These are phyloP conservation scores for Apiotrichum domesticum DNA, from an alignment of 1,284 basidiomycete genomes.

Conservation along the genomic window DNA sequence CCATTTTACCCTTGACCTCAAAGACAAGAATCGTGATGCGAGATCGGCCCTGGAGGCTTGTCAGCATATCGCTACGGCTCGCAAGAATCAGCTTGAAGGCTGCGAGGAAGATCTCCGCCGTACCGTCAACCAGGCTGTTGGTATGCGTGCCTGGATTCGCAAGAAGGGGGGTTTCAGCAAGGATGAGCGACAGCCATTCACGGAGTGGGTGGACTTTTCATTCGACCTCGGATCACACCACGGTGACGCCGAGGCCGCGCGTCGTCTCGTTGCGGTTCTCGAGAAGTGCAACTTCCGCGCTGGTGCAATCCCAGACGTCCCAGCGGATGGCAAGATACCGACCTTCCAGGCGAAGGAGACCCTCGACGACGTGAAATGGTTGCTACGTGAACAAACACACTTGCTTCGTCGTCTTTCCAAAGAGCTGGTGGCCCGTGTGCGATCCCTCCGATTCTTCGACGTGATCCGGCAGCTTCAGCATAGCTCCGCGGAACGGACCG, in stretches of 20 bases:
- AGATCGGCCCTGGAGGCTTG: constrained; percentile 73
- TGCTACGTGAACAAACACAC: constrained; percentile 77
- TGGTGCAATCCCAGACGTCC: constrained; percentile 19
- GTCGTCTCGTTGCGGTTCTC: constrained; percentile 42
- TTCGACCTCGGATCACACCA: constrained; percentile 52
- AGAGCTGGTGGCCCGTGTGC: constrained; percentile 78
- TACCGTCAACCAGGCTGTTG: constrained; percentile 61
- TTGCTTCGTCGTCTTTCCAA: constrained; percentile 73
- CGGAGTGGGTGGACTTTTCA: constrained; percentile 32
- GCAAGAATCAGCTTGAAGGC: constrained; percentile 67
- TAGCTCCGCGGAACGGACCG: constrained; percentile 53
- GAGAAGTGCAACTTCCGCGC: constrained; percentile 42
- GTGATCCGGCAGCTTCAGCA: constrained; percentile 82
- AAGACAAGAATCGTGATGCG: constrained; percentile 53
- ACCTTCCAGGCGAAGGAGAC: constrained; percentile 24
- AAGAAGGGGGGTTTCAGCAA: constrained; percentile 23
- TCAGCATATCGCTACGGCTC: constrained; percentile 79
- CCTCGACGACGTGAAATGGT: constrained; percentile 62
- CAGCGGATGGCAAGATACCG: constrained; percentile 40
- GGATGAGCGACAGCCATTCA: constrained; percentile 33
- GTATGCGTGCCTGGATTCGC: constrained; percentile 41
- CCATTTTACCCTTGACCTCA: constrained; percentile 73
- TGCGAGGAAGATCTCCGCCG: constrained; percentile 68
- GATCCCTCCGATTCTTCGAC: constrained; percentile 82
- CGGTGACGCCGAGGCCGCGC: constrained; percentile 52